Conservation (phyloP, 352 stramenopile species). For the Globisporangium nunn region DNA sequence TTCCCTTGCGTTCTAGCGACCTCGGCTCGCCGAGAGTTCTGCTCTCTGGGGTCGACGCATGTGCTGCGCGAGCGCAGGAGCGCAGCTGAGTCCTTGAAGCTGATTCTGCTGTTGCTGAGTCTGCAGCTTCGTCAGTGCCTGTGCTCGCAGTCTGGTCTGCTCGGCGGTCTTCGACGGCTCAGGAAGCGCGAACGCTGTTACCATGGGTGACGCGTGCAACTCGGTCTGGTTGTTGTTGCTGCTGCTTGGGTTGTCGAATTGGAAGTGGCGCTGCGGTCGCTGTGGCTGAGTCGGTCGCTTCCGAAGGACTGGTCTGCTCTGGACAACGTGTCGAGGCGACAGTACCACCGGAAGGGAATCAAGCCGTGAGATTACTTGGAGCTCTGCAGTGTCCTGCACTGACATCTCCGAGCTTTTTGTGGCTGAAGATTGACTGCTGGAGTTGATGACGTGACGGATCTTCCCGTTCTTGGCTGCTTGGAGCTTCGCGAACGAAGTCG, state of each 20-base stretch:
- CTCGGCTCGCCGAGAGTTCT: constrained; percentile 13
- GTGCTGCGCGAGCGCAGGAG: constrained; percentile 18
- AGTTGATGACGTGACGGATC: background rate
- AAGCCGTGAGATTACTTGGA: background rate
- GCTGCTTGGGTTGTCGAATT: background rate
- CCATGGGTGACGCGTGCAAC: background rate
- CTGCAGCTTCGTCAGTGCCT: constrained; percentile 16
- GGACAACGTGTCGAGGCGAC: background rate
- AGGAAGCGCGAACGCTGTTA: background rate
- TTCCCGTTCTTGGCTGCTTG: background rate
- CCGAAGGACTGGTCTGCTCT: background rate
- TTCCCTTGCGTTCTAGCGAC: constrained; percentile 12
- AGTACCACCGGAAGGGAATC: constrained; percentile 3
- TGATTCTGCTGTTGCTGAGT: constrained; percentile 4
- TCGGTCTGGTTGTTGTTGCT: constrained; percentile 10
- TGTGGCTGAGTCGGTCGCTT: background rate
- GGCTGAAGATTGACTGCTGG: background rate
- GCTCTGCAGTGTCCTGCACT: background rate
- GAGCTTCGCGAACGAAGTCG: background rate
- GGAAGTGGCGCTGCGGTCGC: background rate
- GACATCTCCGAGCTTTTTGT: background rate
- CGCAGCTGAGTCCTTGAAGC: constrained; percentile 1
- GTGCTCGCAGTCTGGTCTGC: constrained; percentile 20
- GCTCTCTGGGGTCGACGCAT: constrained; percentile 16
- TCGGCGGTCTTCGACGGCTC: constrained; percentile 2